phyloP scores from a whole-genome alignment of 768 basidiomycete species.

The Leccinum ochraceum region DNA sequence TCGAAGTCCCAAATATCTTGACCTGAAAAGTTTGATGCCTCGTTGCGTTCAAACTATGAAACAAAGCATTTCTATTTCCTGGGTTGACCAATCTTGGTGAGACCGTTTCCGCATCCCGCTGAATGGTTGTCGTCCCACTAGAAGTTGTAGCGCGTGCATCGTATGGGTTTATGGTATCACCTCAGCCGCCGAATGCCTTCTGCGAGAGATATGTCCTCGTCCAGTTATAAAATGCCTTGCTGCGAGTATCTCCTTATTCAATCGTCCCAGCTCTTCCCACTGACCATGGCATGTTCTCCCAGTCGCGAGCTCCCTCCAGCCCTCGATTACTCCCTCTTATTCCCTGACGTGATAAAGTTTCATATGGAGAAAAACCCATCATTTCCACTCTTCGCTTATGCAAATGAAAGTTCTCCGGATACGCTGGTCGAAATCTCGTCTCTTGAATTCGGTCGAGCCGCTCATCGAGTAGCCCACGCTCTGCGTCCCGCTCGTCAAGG shows the following conservation, averaged over 20 bases:
- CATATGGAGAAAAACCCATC: conserved; percentile 27
- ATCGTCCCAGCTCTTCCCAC: neutral
- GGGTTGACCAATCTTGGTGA: too few relatives aligned
- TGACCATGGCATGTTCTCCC: conserved; percentile 3
- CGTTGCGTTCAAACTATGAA: too few relatives aligned
- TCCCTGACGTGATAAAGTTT: conserved; percentile 30
- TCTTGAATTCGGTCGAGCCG: conserved; percentile 32
- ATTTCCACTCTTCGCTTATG: conserved; percentile 21
- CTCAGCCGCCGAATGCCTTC: too few relatives aligned
- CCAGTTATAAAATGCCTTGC: conserved; percentile 18
- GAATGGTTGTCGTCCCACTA: too few relatives aligned
- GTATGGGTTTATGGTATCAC: too few relatives aligned
- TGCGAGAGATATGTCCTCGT: neutral
- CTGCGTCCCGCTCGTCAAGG: conserved; percentile 37
- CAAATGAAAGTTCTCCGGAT: conserved; percentile 10
- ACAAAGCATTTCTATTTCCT: too few relatives aligned
- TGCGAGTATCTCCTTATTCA: neutral
- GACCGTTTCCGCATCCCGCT: too few relatives aligned
- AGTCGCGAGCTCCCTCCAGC: conserved; percentile 17
- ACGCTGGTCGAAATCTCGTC: conserved; percentile 21
- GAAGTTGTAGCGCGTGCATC: too few relatives aligned
- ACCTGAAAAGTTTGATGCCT: too few relatives aligned
- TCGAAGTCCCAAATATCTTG: too few relatives aligned
- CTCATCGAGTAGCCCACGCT: conserved; percentile 39
- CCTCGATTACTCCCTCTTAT: conserved; percentile 24